Base-by-base conservation (phyloP, 2,329 filamentous ascomycete species). In the Cryphonectria japonica region DNA sequence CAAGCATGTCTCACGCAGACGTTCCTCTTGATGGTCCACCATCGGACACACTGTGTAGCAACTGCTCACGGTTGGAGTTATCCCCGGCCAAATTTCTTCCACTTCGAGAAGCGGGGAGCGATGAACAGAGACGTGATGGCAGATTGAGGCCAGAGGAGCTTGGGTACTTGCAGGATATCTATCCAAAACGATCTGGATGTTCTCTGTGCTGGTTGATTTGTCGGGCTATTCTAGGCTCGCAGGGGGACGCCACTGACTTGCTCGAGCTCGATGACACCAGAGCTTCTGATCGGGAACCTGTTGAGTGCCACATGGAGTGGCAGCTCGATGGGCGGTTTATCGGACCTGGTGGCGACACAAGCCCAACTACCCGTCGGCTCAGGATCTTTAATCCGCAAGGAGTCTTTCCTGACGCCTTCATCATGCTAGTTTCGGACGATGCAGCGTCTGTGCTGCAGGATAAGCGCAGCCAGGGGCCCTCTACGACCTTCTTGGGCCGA, bases 401-500 rank as follows among this genome's bases (percentile, higher is more conserved):
- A 0, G 29, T 50, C 5, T 68, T 62, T 9, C 54, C 54, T 26
- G 54, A 68, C 7, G 52, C n/a, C 16, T 52, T 46, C 66, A 61
- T 68, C 22, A 62, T 68, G 66, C 57, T 61, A 7, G 13, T 60
- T 13, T n/a, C 9, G 13, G 57, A 50, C 11, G 57, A 68, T 5
- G 14, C 26, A 5, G 13, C 26, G 39, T n/a, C 32, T 39, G 61
- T 39, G 14, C 37, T 14, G 22, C n/a, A 63, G 26, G 16, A 32
- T 3, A 29, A 57, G 13, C 13, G 46, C 34, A 13, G 3, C 26
- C 4, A 32, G 29, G 29, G 16, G 14, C 6, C 13, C 1, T 32
- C 5, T 16, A 41, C 66, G 26, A 50, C 37, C 19, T 61, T 68
- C 37, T 32, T 46, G 7, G 66, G 66, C 13, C 37, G 66, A n/a